Conservation (phyloP, 2,329 filamentous ascomycete genomes). For the Talaromyces funiculosus region DNA sequence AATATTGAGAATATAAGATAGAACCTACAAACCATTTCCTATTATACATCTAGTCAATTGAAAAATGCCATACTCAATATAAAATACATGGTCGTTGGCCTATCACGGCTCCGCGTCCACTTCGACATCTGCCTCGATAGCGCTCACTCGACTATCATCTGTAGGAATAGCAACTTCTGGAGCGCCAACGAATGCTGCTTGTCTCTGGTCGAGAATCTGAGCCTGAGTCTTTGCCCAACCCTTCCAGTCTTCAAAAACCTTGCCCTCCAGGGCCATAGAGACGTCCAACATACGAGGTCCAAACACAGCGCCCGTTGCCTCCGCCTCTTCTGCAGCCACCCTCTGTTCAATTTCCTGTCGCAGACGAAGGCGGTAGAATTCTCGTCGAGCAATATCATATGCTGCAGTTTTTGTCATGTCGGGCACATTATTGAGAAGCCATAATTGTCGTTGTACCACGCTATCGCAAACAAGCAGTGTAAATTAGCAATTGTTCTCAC, state of each 20-base stretch:
- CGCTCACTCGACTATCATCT: constrained; percentile 24
- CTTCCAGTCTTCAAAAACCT: constrained; percentile 79
- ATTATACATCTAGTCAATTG: background rate
- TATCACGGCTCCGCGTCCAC: background rate
- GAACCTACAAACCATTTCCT: background rate
- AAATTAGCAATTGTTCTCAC: background rate
- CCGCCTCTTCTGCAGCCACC: constrained; percentile 81
- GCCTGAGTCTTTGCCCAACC: constrained; percentile 60
- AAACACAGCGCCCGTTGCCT: constrained; percentile 81
- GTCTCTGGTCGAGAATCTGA: constrained; percentile 43
- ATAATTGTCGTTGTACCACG: constrained; percentile 86
- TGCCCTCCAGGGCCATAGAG: constrained; percentile 75
- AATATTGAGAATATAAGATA: background rate
- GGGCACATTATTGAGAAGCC: constrained; percentile 63
- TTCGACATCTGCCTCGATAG: constrained; percentile 1
- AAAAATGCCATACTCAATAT: background rate
- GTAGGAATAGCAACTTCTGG: constrained; percentile 34
- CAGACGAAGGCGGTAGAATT: constrained; percentile 84
- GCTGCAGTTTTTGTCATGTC: constrained; percentile 60
- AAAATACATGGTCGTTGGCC: background rate
- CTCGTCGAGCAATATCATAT: constrained; percentile 80
- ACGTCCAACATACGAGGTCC: constrained; percentile 69
- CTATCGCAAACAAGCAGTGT: constrained; percentile 44
- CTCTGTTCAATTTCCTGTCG: constrained; percentile 75
- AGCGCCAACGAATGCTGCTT: constrained; percentile 39